Base-by-base conservation (phyloP, 805 yeast species). In the Hanseniaspora singularis region DNA sequence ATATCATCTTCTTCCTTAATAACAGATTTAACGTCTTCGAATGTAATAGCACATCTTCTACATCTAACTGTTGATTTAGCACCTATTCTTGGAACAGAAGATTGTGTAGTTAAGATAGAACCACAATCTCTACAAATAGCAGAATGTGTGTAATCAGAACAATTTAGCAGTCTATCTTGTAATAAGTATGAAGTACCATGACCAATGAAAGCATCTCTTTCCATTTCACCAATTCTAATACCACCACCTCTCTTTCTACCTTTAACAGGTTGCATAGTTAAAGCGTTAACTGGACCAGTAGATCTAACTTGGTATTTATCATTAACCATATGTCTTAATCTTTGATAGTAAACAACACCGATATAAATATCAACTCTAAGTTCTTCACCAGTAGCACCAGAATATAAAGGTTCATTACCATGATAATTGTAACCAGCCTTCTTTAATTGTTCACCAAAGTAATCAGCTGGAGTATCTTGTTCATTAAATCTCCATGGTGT, bases 221-320 rank as follows among this genome's bases (percentile, higher is more conserved):
- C 98, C 98, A 92, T 92, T 66, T 92, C 98, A 64, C 98, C 98
- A 33, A 92, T 94, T 74, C 98, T 94, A 56, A 92, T 92, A 81
- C 98, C 98, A 68, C 98, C 98, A 54, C 82, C 79, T 70, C 97
- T 79, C 79, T 92, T 92, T 70, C 98, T 81, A 59, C 98, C 98
- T 70, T 92, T 92, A 49, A 92, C 98, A 33, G 98, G 98, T 73
- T 92, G 98, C 96, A 89, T 87, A 15, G 97, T 92, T 63, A 92
- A 74, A 31, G 92, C 77, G 66, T 89, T 89, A 23, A 92, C 97
- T 6, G 97, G 97, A 61, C 98, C 98, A 15, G 98, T 92, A 4
- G 96, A 85, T 69, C 98, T 82, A 44, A 92, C 98, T 71, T 92
- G 98, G 83, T 87, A 92, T 75, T 92, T 92, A 64, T 92, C 98